Base-by-base conservation (phyloP, 352 stramenopile species). In the Stephanocyclus meneghinianus region DNA sequence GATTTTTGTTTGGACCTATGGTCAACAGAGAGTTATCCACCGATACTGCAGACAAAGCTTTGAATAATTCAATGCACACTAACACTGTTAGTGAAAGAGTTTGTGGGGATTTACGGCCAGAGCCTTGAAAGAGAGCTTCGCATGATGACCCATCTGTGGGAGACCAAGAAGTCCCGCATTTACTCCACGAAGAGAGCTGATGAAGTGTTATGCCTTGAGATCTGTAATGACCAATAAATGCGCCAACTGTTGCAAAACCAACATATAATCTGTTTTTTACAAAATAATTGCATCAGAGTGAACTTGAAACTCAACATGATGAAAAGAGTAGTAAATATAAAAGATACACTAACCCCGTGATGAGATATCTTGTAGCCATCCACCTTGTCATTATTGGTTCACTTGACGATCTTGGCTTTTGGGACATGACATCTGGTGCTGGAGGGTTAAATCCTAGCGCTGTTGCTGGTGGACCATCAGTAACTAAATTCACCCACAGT, bases 401-500 rank as follows among this genome's bases (percentile, higher is more conserved):
- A 78, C 98, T 93, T 51, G 92, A 96, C 72, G 95, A 95, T 60
- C 98, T 94, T 74, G 97, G 97, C 26, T 95, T 94, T 77, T 97
- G 95, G 71, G 91, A 94, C 97, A 99, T 99, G 63, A 99, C 96
- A 90, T 99, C 96, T 35, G 94, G 95, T 79, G 98, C 95, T 35
- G 97, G 95, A 47, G 97, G 96, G 90, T 99, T 99, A 87, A 99
- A 99, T 30, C 97, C 97, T 4, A 99, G 92, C 15, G 97, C 96
- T 16, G 97, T 99, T 1, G 97, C 98, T 15, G 97, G 97, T 32
- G 96, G 97, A 32, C 97, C 97, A 86, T 99, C 98, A 10, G 97
- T 99, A 42, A 99, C 97, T 16, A 99, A 90, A 89, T 99, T 99
- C n/a, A 99, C 96, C 97, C 97, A 99, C 11, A 99, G 87, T 11